Evolutionary conservation across 176 grass and related monocot genomes (phyloP).

Genomic region (Lolium multiflorum): DNA sequence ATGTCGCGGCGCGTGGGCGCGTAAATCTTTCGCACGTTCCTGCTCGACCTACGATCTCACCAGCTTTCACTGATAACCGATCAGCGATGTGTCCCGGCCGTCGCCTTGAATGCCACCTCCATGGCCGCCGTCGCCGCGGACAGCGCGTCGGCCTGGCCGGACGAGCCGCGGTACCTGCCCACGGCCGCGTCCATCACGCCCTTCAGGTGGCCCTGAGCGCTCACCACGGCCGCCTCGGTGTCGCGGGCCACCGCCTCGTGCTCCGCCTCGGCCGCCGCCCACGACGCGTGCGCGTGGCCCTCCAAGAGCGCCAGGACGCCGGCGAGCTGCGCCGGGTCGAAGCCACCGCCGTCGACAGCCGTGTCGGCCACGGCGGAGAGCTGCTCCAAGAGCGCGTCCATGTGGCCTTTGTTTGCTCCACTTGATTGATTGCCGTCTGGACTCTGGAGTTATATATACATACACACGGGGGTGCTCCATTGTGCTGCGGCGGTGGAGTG

Average conservation of each 20-base stretch:
- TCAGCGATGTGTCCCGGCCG: not conserved
- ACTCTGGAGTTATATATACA: not conserved
- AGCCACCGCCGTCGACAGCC: constrained; percentile 31
- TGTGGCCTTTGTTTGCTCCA: not conserved
- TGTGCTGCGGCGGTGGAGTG: too few species aligned
- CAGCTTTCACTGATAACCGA: not conserved
- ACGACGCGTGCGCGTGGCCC: constrained; percentile 30
- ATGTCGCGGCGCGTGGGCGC: not conserved
- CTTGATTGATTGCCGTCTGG: not conserved
- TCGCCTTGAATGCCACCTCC: constrained; percentile 40
- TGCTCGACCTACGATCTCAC: not conserved
- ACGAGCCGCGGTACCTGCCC: constrained; percentile 32
- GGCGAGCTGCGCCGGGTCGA: constrained; percentile 45
- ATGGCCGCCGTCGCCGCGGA: constrained; percentile 45
- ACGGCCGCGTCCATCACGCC: constrained; percentile 42
- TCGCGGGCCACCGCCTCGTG: constrained; percentile 25
- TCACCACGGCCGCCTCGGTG: constrained; percentile 29
- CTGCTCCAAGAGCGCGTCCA: constrained; percentile 61
- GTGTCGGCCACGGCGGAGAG: constrained; percentile 38
- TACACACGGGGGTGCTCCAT: too few species aligned
- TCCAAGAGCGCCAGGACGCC: constrained; percentile 55
- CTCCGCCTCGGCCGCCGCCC: constrained; percentile 35
- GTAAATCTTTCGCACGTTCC: too few species aligned
- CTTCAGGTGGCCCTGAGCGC: constrained; percentile 38
- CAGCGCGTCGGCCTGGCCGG: constrained; percentile 26